phyloP scores from a whole-genome alignment of 164 flowering plant species.

The Annona cherimola region DNA sequence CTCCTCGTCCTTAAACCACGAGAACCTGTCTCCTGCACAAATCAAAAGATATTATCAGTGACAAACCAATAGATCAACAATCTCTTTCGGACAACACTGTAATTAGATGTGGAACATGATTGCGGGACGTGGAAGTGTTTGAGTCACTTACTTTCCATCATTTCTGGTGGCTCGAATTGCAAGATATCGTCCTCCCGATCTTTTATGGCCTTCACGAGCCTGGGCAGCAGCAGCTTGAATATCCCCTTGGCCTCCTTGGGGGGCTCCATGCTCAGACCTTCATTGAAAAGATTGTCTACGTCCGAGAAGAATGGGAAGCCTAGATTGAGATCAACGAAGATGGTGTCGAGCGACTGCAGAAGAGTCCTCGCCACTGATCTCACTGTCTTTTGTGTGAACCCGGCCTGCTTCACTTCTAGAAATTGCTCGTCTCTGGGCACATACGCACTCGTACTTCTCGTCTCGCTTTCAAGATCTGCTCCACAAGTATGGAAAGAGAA shows the following conservation, averaged over 20 bases:
- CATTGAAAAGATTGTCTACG: slow-evolving; percentile 38
- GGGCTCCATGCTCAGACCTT: slow-evolving; percentile 28
- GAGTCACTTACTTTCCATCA: slow-evolving; percentile 15
- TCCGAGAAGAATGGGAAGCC: slow-evolving; percentile 36
- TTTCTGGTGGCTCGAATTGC: slow-evolving; percentile 36
- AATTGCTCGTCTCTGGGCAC: slow-evolving; percentile 44
- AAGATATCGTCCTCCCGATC: slow-evolving; percentile 17
- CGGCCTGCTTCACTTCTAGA: slow-evolving; percentile 21
- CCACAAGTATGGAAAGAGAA: background rate
- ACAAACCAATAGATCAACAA: no score
- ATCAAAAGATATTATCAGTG: no score
- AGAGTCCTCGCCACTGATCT: slow-evolving; percentile 27
- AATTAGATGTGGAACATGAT: no score
- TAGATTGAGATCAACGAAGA: slow-evolving; percentile 2
- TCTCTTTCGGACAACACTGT: no score
- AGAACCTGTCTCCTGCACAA: slow-evolving; percentile 41
- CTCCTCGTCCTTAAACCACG: slow-evolving; percentile 45
- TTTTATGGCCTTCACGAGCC: slow-evolving; percentile 16
- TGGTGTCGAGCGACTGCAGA: slow-evolving; percentile 18
- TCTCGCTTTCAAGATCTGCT: slow-evolving; percentile 33
- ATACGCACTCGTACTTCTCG: slow-evolving; percentile 16
- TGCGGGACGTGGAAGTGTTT: background rate
- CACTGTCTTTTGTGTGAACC: slow-evolving; percentile 13
- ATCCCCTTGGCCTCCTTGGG: slow-evolving; percentile 5
- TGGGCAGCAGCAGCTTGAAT: slow-evolving; percentile 13